These are phyloP conservation scores for Penicillium sclerotiorum DNA, from an alignment of 2,329 filamentous ascomycete genomes.

Conservation along the genomic window DNA sequence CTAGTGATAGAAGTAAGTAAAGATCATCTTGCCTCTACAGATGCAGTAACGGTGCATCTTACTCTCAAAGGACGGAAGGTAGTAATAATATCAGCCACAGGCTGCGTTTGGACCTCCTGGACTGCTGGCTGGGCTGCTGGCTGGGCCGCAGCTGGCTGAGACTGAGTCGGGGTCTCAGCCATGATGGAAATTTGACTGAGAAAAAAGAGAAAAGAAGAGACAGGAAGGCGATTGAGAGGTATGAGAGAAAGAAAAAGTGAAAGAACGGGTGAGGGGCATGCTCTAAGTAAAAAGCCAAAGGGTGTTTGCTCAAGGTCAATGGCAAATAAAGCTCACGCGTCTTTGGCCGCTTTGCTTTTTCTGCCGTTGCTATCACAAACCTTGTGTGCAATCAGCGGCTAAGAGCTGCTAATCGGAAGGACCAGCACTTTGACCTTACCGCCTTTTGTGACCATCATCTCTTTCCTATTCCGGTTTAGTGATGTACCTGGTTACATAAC, in stretches of 20 bases:
- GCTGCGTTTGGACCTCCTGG: constrained; percentile 52
- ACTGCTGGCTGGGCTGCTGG: constrained; percentile 20
- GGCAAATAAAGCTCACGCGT: constrained; percentile 13
- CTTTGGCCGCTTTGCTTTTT: constrained; percentile 9
- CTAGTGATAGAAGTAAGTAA: constrained; percentile 19
- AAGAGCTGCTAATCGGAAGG: too few species aligned
- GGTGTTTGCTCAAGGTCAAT: not conserved
- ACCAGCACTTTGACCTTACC: too few species aligned
- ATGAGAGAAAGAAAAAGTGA: not conserved
- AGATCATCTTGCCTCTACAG: constrained; percentile 5
- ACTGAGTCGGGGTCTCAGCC: constrained; percentile 31
- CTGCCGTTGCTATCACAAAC: not conserved
- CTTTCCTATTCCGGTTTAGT: not conserved
- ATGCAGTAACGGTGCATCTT: constrained; percentile 19
- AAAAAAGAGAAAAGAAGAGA: not conserved
- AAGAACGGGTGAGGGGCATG: not conserved
- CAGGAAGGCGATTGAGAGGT: not conserved
- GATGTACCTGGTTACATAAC: not conserved
- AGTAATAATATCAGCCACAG: constrained; percentile 75
- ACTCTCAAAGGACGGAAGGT: constrained; percentile 81
- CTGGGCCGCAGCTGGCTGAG: constrained; percentile 25
- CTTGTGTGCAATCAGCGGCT: too few species aligned
- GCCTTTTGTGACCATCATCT: too few species aligned
- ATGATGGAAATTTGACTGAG: constrained; percentile 19
- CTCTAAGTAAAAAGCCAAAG: not conserved